Conservation (phyloP, 306 rosid genomes). For the Castanea crenata region DNA sequence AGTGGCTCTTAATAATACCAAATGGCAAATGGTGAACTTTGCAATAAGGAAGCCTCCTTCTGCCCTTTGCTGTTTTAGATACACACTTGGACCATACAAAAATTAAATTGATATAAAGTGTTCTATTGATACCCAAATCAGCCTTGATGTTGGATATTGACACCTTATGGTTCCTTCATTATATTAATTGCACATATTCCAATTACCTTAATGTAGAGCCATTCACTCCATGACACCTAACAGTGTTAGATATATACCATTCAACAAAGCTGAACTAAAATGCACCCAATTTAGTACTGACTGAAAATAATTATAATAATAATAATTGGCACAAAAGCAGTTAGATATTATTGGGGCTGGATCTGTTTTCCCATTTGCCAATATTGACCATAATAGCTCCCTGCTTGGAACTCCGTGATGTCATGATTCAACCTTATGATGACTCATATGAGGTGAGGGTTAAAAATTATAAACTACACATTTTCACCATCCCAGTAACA, state of each 20-base stretch:
- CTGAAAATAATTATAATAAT: too few species aligned
- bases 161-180: not conserved
- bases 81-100: not conserved
- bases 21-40: not conserved
- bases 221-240: constrained; percentile 70
- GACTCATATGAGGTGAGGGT: too few species aligned
- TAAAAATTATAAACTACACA: too few species aligned
- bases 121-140: not conserved
- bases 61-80: not conserved
- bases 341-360: not conserved
- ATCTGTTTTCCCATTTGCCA: not conserved
- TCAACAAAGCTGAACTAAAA: not conserved
- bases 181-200: constrained; percentile 5
- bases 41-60: not conserved
- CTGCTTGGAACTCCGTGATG: too few species aligned
- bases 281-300: not conserved
- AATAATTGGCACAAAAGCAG: not conserved
- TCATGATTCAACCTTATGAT: not conserved
- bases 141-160: not conserved
- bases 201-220: constrained; percentile 80
- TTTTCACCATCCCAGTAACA: too few species aligned
- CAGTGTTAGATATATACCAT: constrained; percentile 1
- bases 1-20: not conserved
- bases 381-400: too few species aligned
- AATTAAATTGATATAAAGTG: not conserved